Percentiles rank a stretch among this genome's conserved stretches.
These are phyloP conservation scores for Puya raimondii DNA, from an alignment of 176 grass and related monocot species.

Conservation along the genomic window DNA sequence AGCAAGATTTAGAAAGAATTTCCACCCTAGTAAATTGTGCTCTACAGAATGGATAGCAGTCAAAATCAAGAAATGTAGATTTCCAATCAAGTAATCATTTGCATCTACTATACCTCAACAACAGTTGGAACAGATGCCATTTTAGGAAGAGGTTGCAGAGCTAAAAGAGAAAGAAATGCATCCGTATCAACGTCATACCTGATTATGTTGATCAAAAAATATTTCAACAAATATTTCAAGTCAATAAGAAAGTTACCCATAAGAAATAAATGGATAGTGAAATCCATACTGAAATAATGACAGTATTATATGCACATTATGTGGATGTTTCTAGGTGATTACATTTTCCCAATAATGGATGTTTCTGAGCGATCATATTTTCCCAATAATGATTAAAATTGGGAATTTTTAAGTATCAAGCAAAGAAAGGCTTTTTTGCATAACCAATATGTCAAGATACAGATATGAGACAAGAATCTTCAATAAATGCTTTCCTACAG, in stretches of 20 bases:
- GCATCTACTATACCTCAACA: slow-evolving; percentile 60
- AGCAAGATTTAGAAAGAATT: background rate
- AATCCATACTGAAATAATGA: background rate
- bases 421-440: too few species aligned
- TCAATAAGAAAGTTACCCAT: background rate
- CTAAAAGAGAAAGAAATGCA: slow-evolving; percentile 86
- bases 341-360: too few species aligned
- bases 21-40: background rate
- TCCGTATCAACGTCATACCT: slow-evolving; percentile 99
- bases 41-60: background rate
- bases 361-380: too few species aligned
- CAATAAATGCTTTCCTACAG: slow-evolving; percentile 19
- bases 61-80: background rate
- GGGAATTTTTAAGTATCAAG: too few species aligned
- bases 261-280: background rate
- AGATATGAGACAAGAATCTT: background rate
- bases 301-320: too few species aligned
- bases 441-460: too few species aligned
- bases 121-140: slow-evolving; percentile 69
- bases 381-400: too few species aligned
- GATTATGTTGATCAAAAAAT: slow-evolving; percentile 40
- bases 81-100: background rate
- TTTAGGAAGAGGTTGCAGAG: slow-evolving; percentile 72
- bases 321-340: too few species aligned
- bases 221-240: background rate